phyloP scores from a whole-genome alignment of 2,329 filamentous ascomycete genomes.

The Pleomassaria siparia region DNA sequence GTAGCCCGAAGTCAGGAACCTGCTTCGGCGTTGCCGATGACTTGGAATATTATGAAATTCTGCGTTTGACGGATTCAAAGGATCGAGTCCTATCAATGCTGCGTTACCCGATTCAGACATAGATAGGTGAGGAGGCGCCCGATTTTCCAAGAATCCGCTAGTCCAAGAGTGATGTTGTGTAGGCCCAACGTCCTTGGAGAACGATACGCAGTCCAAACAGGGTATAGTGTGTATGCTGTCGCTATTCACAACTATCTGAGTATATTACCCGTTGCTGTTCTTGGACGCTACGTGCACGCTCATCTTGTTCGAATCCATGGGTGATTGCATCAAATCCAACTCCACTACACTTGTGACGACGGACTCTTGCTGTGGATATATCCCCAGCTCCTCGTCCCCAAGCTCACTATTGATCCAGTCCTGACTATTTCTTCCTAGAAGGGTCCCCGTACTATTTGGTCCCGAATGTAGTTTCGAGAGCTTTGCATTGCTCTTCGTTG shows the following conservation, averaged over 20 bases:
- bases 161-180: too few species aligned
- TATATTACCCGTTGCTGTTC: not conserved
- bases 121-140: too few species aligned
- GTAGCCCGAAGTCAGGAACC: too few species aligned
- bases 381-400: constrained; percentile 4
- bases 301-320: not conserved
- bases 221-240: too few species aligned
- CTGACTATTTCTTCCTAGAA: constrained; percentile 8
- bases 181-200: too few species aligned
- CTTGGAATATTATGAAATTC: too few species aligned
- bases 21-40: too few species aligned
- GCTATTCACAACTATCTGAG: not conserved
- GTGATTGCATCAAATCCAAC: not conserved
- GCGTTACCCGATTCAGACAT: too few species aligned
- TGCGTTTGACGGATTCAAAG: too few species aligned
- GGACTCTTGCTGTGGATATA: constrained; percentile 8
- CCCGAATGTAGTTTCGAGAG: constrained; percentile 2
- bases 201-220: not conserved
- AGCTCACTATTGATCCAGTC: constrained; percentile 7
- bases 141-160: too few species aligned
- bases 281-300: constrained; percentile 7
- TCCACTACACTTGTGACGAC: constrained; percentile 2
- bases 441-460: constrained; percentile 1
- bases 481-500: constrained; percentile 5
- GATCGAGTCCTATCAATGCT: too few species aligned